Evolutionary conservation across 1,284 basidiomycete genomes (phyloP).

Genomic region (Rhodotorula glutinis): DNA sequence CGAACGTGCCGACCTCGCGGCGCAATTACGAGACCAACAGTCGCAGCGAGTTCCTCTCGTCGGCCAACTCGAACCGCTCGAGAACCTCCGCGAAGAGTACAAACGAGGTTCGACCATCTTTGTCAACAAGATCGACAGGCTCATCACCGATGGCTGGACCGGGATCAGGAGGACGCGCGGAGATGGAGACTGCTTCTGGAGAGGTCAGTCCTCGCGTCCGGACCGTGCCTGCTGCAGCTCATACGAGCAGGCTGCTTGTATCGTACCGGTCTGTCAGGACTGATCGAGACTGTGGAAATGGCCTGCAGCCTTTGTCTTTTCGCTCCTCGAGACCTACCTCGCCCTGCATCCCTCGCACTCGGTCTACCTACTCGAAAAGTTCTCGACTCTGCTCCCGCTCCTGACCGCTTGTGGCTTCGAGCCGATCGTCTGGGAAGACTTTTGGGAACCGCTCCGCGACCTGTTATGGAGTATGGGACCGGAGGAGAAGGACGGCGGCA

Average conservation of each 20-base stretch:
- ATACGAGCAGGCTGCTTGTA: background rate
- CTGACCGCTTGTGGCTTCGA: constrained; percentile 67
- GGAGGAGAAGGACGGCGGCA: constrained; percentile 13
- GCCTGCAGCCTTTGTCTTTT: constrained; percentile 62
- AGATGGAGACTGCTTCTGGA: constrained; percentile 72
- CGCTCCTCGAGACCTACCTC: constrained; percentile 62
- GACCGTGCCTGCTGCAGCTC: background rate
- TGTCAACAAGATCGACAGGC: constrained; percentile 63
- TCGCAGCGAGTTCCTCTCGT: constrained; percentile 45
- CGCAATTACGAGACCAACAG: constrained; percentile 19
- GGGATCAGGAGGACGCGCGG: constrained; percentile 67
- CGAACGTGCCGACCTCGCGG: constrained; percentile 32
- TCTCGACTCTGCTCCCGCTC: constrained; percentile 57
- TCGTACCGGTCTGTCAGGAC: background rate
- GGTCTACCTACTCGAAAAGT: constrained; percentile 55
- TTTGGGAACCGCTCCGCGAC: constrained; percentile 52
- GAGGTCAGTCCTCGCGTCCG: constrained; percentile 47
- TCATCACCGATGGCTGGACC: constrained; percentile 59
- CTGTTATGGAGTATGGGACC: constrained; percentile 18
- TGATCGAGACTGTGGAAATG: background rate
- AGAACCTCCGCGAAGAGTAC: constrained; percentile 58
- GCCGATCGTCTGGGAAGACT: constrained; percentile 59
- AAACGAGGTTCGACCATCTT: constrained; percentile 58
- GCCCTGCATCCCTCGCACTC: constrained; percentile 55
- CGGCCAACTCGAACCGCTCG: constrained; percentile 48